Evolutionary conservation across 2,329 filamentous ascomycete genomes (phyloP).

Genomic region (Drechmeria coniospora): DNA sequence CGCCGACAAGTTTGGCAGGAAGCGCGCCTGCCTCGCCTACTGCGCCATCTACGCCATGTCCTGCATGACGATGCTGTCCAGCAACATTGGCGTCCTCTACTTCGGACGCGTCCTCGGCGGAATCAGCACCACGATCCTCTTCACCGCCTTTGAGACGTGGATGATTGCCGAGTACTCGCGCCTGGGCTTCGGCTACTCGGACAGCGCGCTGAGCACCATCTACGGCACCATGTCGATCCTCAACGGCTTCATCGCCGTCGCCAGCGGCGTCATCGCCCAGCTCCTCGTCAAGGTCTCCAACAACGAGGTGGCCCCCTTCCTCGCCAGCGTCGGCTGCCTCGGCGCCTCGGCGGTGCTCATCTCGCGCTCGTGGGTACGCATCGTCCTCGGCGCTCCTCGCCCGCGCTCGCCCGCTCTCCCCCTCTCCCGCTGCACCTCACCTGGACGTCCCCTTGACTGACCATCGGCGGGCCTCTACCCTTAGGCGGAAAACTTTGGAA

Average conservation of each 20-base stretch:
- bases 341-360: background rate
- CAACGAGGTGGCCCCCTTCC: background rate
- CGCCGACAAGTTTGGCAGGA: slow-evolving; percentile 30
- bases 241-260: slow-evolving; percentile 39
- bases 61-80: slow-evolving; percentile 35
- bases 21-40: slow-evolving; percentile 34
- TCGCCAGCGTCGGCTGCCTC: background rate
- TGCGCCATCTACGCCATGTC: slow-evolving; percentile 35
- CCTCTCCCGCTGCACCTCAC: too few species aligned
- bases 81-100: slow-evolving; percentile 28
- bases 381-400: background rate
- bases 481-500: background rate
- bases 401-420: too few species aligned
- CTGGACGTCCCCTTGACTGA: too few species aligned
- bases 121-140: slow-evolving; percentile 38
- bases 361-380: background rate
- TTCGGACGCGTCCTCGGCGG: slow-evolving; percentile 39
- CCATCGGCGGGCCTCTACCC: too few species aligned
- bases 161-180: slow-evolving; percentile 40
- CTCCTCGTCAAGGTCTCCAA: slow-evolving; percentile 26
- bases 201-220: slow-evolving; percentile 29
- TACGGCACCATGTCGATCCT: slow-evolving; percentile 36
- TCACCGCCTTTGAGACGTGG: slow-evolving; percentile 44
- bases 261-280: slow-evolving; percentile 34
- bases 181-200: slow-evolving; percentile 19